These are phyloP conservation scores for Ajuga reptans DNA, from an alignment of 305 asterid species.

Conservation along the genomic window DNA sequence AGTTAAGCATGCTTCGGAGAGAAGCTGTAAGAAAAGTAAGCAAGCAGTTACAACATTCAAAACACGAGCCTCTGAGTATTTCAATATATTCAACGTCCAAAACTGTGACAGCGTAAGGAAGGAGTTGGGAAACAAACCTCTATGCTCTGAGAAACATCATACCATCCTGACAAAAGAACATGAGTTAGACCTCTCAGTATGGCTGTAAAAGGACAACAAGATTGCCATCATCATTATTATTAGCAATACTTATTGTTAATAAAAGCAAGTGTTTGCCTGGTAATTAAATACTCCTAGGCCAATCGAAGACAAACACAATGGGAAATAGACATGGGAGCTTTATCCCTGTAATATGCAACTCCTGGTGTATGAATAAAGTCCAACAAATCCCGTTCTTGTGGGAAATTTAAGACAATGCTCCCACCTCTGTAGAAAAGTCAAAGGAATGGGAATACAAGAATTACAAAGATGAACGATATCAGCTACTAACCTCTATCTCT, in stretches of 20 bases:
- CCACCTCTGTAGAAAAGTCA: not conserved
- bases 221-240: not conserved
- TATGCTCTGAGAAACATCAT: conserved; percentile 6
- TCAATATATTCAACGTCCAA: not conserved
- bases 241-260: not conserved
- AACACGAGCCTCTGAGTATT: not conserved
- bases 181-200: not conserved
- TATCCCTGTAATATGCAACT: not conserved
- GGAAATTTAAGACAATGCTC: not conserved
- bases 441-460: too few species aligned
- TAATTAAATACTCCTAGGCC: not conserved
- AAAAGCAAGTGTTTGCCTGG: not conserved
- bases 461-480: not conserved
- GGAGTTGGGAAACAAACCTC: not conserved
- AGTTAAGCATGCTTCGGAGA: not conserved
- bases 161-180: conserved; percentile 9
- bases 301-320: not conserved
- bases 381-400: not conserved
- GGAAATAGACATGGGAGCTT: not conserved
- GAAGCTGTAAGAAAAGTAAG: not conserved
- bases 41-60: not conserved
- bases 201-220: not conserved
- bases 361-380: not conserved
- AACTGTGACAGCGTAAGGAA: not conserved
- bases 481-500: conserved; percentile 3